These are phyloP conservation scores for Hypoxylon sp. DNA, from an alignment of 2,329 filamentous ascomycete species.

Conservation along the genomic window DNA sequence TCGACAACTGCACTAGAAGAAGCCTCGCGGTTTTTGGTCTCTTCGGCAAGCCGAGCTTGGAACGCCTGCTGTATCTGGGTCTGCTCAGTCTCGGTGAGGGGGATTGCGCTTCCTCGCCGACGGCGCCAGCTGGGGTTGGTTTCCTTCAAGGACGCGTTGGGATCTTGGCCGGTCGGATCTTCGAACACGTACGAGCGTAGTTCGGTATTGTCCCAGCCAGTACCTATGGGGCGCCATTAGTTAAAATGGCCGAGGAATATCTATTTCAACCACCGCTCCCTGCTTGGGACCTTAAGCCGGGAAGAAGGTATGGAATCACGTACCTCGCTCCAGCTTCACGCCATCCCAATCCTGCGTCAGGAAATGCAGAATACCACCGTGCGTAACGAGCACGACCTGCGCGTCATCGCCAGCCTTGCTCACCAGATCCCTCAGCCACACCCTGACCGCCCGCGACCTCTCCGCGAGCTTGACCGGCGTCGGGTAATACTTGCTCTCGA, in stretches of 20 bases:
- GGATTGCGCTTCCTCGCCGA: slow-evolving; percentile 56
- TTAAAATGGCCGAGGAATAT: slow-evolving; percentile 7
- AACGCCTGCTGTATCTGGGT: slow-evolving; percentile 57
- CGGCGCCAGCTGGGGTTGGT: slow-evolving; percentile 61
- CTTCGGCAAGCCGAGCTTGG: slow-evolving; percentile 51
- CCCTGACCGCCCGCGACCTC: slow-evolving; percentile 70
- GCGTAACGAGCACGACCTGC: slow-evolving; percentile 81
- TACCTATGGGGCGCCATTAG: slow-evolving; percentile 61
- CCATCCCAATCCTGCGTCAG: slow-evolving; percentile 84
- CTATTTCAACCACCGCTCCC: neutral
- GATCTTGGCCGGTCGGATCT: slow-evolving; percentile 62
- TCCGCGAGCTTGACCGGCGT: slow-evolving; percentile 65
- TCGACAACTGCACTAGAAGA: slow-evolving; percentile 20
- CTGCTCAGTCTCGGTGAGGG: slow-evolving; percentile 60
- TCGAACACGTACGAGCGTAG: slow-evolving; percentile 75
- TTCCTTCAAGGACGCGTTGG: slow-evolving; percentile 61
- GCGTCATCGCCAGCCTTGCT: slow-evolving; percentile 60
- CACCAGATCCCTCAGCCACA: slow-evolving; percentile 65
- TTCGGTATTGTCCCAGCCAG: slow-evolving; percentile 81
- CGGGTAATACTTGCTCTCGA: slow-evolving; percentile 59
- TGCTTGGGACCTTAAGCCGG: neutral
- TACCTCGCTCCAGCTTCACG: slow-evolving; percentile 58
- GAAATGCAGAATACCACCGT: slow-evolving; percentile 87
- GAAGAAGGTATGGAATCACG: slow-evolving; percentile 36
- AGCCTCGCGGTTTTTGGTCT: slow-evolving; percentile 25